A percentile compares a stretch with the other conserved stretches of the same genome.
Conservation (phyloP, 1,139 yeast species). For the Kodamaea arcana region DNA sequence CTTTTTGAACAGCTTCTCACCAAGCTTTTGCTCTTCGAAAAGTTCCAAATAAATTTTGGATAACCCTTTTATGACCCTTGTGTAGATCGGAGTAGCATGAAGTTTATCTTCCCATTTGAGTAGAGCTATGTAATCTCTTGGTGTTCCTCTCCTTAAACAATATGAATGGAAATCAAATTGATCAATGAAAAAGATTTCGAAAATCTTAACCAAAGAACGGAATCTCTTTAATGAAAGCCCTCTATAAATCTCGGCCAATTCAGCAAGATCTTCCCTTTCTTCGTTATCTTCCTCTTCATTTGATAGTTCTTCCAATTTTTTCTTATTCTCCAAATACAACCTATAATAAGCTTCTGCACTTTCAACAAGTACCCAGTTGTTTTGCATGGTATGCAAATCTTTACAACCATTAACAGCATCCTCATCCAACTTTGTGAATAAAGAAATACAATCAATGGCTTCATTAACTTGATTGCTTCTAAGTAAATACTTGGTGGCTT, state of each 20-base stretch:
- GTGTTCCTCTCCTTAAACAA: conserved; percentile 87
- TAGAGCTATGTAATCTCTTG: conserved; percentile 74
- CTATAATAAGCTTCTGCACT: conserved; percentile 74
- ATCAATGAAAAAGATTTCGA: conserved; percentile 70
- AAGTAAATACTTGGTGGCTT: conserved; percentile 76
- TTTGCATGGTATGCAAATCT: conserved; percentile 87
- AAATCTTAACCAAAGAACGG: conserved; percentile 60
- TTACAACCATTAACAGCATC: conserved; percentile 73
- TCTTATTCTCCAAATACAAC: conserved; percentile 24
- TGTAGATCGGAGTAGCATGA: conserved; percentile 65
- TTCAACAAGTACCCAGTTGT: conserved; percentile 83
- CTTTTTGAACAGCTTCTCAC: conserved; percentile 12
- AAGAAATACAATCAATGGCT: conserved; percentile 69
- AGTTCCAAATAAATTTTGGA: conserved; percentile 54
- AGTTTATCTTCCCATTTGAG: conserved; percentile 77
- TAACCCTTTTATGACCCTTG: conserved; percentile 67
- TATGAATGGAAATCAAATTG: conserved; percentile 94
- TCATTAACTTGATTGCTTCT: conserved; percentile 76
- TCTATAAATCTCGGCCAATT: conserved; percentile 40
- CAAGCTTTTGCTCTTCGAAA: conserved; percentile 19
- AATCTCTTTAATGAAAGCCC: conserved; percentile 84
- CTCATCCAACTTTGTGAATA: conserved; percentile 81
- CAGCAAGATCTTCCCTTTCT: conserved; percentile 28
- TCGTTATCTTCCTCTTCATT: conserved; percentile 20
- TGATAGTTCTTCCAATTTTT: conserved; percentile 11